These are phyloP conservation scores for Luffa aegyptiaca DNA, from an alignment of 306 rosid species.

Conservation along the genomic window DNA sequence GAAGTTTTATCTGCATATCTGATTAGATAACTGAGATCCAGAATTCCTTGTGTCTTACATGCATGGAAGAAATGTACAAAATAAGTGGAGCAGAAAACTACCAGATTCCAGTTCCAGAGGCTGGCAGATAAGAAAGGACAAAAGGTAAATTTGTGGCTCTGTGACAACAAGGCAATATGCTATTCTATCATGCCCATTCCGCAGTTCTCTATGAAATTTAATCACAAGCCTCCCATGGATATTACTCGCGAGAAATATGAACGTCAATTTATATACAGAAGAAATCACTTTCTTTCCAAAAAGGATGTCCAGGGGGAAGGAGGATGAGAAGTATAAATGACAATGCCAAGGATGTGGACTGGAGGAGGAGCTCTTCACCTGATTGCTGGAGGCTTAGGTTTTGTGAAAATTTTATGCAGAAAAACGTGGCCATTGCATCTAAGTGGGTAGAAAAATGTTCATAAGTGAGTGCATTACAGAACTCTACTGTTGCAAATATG, in stretches of 20 bases:
- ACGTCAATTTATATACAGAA: background rate
- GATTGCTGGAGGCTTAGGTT: background rate
- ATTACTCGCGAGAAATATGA: background rate
- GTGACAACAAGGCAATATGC: background rate
- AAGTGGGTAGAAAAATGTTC: background rate
- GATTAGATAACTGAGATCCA: background rate
- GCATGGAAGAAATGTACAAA: background rate
- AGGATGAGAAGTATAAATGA: background rate
- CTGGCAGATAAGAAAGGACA: background rate
- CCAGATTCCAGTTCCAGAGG: background rate
- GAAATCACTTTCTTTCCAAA: background rate
- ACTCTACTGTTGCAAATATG: background rate
- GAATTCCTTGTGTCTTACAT: background rate
- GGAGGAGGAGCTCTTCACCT: background rate
- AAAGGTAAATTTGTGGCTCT: background rate
- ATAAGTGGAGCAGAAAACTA: background rate
- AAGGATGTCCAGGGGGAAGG: background rate
- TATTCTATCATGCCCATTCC: background rate
- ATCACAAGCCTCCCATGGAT: background rate
- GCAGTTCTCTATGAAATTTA: background rate
- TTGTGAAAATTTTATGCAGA: background rate
- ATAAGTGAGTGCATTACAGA: background rate
- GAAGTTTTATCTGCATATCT: background rate
- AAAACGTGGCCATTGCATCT: background rate
- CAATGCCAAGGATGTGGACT: background rate